Evolutionary conservation across 2,329 filamentous ascomycete species (phyloP).

Genomic region (Botrytis pseudocinerea): DNA sequence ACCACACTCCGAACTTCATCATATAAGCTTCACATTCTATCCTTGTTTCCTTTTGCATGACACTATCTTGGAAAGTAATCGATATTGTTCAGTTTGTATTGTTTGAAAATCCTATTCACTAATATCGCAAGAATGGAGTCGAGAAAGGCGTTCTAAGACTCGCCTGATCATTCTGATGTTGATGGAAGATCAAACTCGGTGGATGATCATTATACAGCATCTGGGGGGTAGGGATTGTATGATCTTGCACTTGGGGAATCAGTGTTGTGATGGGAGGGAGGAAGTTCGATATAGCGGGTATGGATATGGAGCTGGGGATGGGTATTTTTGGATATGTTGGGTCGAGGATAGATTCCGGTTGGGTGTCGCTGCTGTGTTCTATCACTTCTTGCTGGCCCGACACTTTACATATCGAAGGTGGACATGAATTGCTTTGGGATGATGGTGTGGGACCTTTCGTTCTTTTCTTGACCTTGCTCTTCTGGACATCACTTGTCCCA

Average conservation of each 20-base stretch:
- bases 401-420: background rate
- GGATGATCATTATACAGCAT: too few relatives aligned
- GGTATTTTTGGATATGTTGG: background rate
- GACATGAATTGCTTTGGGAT: background rate
- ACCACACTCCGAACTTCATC: background rate
- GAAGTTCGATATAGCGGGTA: background rate
- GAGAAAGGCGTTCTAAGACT: fast-evolving
- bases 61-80: fast-evolving
- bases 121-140: background rate
- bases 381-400: background rate
- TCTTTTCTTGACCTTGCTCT: background rate
- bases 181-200: background rate
- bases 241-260: background rate
- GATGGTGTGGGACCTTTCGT: background rate
- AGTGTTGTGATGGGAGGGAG: background rate
- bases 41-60: fast-evolving
- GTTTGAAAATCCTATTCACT: background rate
- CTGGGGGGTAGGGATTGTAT: background rate
- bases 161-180: background rate
- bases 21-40: background rate
- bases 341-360: background rate
- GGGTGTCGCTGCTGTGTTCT: background rate
- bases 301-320: too few relatives aligned
- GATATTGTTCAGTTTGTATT: background rate
- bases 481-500: background rate